A percentile compares a stretch with the other conserved stretches of the same genome.
Evolutionary conservation across 768 basidiomycete species (phyloP).

Genomic region (Amanita phalloides): DNA sequence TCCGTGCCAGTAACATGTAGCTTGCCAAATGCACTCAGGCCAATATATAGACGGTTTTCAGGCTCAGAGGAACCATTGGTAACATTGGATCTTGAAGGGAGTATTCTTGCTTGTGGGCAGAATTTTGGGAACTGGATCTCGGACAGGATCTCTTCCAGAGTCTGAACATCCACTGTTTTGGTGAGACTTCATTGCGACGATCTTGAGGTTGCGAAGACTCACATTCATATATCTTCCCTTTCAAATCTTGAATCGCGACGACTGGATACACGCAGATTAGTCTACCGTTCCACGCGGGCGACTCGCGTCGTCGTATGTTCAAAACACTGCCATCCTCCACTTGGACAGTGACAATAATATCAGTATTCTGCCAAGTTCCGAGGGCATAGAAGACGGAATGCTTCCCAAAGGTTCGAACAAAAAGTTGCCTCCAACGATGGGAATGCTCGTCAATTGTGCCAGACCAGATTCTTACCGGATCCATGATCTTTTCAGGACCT

Average conservation of each 20-base stretch:
- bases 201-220: conserved; percentile 4
- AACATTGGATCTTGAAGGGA: conserved; percentile 12
- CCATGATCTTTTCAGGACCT: conserved; percentile 48
- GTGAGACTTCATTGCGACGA: not conserved
- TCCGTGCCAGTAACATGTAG: conserved; percentile 37
- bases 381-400: conserved; percentile 23
- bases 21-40: conserved; percentile 55
- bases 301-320: conserved; percentile 10
- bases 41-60: conserved; percentile 36
- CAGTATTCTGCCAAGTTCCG: conserved; percentile 23
- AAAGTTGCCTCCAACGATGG: conserved; percentile 24
- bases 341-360: conserved; percentile 20
- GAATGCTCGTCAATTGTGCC: conserved; percentile 14
- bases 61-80: conserved; percentile 6
- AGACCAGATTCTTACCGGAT: conserved; percentile 33
- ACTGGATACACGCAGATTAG: conserved; percentile 24
- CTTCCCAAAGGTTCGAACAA: conserved; percentile 7
- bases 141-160: conserved; percentile 4
- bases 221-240: conserved; percentile 43
- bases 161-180: conserved; percentile 11
- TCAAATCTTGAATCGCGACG: conserved; percentile 26
- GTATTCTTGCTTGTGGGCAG: conserved; percentile 36
- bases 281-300: conserved; percentile 36
- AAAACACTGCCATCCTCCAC: conserved; percentile 11
- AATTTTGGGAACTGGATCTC: conserved; percentile 44